Conservation (phyloP, 306 rosid species). For the Pyrus betulifolia region DNA sequence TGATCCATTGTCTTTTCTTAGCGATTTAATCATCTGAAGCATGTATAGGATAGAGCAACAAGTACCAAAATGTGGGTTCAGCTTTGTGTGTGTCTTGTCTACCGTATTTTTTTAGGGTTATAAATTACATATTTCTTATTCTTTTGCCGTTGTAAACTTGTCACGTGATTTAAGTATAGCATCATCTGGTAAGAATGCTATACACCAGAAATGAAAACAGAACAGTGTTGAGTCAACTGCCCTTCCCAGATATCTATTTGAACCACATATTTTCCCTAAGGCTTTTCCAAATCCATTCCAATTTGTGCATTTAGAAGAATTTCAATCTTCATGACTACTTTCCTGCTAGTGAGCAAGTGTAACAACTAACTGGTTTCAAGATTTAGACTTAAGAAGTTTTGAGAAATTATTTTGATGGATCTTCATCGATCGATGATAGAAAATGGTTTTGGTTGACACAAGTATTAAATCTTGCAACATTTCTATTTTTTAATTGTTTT, state of each 20-base stretch:
- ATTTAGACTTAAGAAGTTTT: not conserved
- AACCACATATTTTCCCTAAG: not conserved
- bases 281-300: not conserved
- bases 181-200: not conserved
- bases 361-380: not conserved
- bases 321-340: not conserved
- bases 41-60: not conserved
- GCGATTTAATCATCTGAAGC: conserved; percentile 2
- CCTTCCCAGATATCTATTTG: not conserved
- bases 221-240: not conserved
- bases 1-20: not conserved
- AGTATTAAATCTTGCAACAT: not conserved
- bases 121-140: not conserved
- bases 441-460: not conserved
- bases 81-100: not conserved
- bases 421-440: not conserved
- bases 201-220: not conserved
- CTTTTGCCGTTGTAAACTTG: not conserved
- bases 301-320: not conserved
- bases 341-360: not conserved
- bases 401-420: not conserved
- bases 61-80: not conserved
- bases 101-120: not conserved
- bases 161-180: not conserved
- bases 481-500: not conserved